A percentile compares a stretch with the other conserved stretches of the same genome.
phyloP scores from a whole-genome alignment of 352 stramenopile genomes.

The Pythium sukuiense region DNA sequence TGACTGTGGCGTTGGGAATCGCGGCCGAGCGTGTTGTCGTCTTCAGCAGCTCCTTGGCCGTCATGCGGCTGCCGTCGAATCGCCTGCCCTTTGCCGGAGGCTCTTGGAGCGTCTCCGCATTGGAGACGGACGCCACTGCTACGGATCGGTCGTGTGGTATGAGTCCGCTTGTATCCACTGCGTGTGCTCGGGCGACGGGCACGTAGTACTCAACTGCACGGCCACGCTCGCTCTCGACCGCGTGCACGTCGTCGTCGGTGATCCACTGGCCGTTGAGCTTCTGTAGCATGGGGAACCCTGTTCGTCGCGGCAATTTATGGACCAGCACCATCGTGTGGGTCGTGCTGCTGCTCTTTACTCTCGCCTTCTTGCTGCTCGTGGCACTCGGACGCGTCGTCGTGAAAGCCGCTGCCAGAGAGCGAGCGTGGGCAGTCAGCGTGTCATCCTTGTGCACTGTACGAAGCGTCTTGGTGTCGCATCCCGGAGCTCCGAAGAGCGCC shows the following conservation, averaged over 20 bases:
- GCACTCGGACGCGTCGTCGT: not conserved
- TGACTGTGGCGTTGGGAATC: constrained; percentile 39
- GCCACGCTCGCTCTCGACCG: constrained; percentile 54
- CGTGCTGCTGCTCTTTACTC: not conserved
- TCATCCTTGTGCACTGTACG: constrained; percentile 41
- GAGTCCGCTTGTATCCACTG: not conserved
- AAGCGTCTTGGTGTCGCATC: constrained; percentile 38
- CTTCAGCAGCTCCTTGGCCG: constrained; percentile 53
- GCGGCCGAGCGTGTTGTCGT: constrained; percentile 41
- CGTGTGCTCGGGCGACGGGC: not conserved
- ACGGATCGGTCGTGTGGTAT: not conserved
- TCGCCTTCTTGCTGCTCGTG: not conserved
- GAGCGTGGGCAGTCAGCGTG: constrained; percentile 28
- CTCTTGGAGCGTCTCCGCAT: not conserved
- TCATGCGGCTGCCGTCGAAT: constrained; percentile 71
- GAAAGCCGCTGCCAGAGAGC: not conserved
- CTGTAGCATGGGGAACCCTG: constrained; percentile 67
- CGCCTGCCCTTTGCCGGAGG: constrained; percentile 12
- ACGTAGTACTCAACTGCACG: constrained; percentile 49
- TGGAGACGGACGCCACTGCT: not conserved
- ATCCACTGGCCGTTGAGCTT: constrained; percentile 65
- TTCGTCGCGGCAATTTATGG: constrained; percentile 40
- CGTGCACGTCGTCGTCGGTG: constrained; percentile 42
- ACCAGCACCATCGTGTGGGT: constrained; percentile 34
- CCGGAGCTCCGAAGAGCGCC: constrained; percentile 38